A percentile compares a stretch with the other conserved stretches of the same genome.
Evolutionary conservation across 306 rosid species (phyloP).

Genomic region (Trifolium subterraneum): DNA sequence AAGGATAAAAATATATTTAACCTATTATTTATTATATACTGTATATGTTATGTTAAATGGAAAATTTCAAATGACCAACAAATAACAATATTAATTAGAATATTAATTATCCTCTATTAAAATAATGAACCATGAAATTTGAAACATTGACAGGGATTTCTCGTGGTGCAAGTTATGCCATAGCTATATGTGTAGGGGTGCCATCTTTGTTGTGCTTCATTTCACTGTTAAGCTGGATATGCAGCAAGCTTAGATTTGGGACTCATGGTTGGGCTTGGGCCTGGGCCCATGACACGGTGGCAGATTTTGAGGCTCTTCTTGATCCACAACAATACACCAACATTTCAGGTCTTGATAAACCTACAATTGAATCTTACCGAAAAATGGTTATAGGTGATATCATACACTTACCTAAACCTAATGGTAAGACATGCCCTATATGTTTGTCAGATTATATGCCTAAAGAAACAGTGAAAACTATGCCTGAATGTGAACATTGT

Average conservation of each 20-base stretch:
- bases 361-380: conserved; percentile 65
- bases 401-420: conserved; percentile 50
- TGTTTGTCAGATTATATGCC: conserved; percentile 71
- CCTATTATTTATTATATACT: too few relatives aligned
- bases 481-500: conserved; percentile 73
- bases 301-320: conserved; percentile 52
- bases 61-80: neutral
- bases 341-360: conserved; percentile 56
- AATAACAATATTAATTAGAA: too few relatives aligned
- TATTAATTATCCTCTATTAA: too few relatives aligned
- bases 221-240: conserved; percentile 49
- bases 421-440: conserved; percentile 59
- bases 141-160: conserved; percentile 56
- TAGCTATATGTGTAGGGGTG: conserved; percentile 56
- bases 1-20: too few relatives aligned
- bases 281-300: conserved; percentile 18
- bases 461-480: conserved; percentile 62
- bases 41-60: neutral
- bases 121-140: neutral
- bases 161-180: conserved; percentile 50
- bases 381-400: conserved; percentile 63
- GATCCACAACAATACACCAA: conserved; percentile 37
- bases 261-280: conserved; percentile 37
- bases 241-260: conserved; percentile 28
- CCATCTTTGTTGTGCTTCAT: conserved; percentile 50